Base-by-base conservation (phyloP, 2,329 filamentous ascomycete genomes). In the Fusarium neocosmosporiellum region DNA sequence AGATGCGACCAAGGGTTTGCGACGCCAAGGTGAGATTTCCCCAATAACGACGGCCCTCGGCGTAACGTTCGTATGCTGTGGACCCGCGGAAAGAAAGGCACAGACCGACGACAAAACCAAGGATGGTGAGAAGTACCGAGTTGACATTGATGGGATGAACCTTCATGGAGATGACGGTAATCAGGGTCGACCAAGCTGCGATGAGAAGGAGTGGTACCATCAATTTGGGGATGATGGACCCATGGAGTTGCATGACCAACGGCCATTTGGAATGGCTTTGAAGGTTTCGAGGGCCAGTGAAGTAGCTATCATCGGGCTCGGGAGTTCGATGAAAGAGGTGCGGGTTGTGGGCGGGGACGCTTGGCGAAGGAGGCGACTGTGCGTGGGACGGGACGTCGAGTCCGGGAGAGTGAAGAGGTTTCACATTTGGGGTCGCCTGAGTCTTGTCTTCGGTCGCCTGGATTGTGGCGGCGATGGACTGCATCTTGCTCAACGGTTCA, bases 61-160 rank as follows among this genome's bases (percentile, higher is more conserved):
- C 86, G 78, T 90, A 91, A 67, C 92, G 89, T 82, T 95, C 93
- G 75, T 95, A 95, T 16, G 93, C 93, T 8, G 92, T 94, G 1
- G 91, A 91, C 65, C 88, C 93, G 58, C 93, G 89, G 83, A 95
- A 94, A 1, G 92, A 94, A 22, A 95, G 87, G 7, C 91, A 88
- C 65, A 95, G 83, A 88, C 91, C 91, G 78, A 95, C 92, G 64
- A 95, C 92, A 83, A 95, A 95, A 91, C 93, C 93, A 36, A 93
- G 88, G 46, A 95, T 90, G 1, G 93, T 95, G 59, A 95, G 86
- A 22, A 95, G 85, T 27, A 83, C 81, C 0, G 82, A 81, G 65
- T 83, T 76, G 62, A 84, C 80, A 20, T 77, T 78, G 5, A 84
- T 61, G 2, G 41, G 48, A 69, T 87, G 81, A 11, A 88, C 83